These are phyloP conservation scores for Diaporthe ilicicola DNA, from an alignment of 2,329 filamentous ascomycete species.

Conservation along the genomic window DNA sequence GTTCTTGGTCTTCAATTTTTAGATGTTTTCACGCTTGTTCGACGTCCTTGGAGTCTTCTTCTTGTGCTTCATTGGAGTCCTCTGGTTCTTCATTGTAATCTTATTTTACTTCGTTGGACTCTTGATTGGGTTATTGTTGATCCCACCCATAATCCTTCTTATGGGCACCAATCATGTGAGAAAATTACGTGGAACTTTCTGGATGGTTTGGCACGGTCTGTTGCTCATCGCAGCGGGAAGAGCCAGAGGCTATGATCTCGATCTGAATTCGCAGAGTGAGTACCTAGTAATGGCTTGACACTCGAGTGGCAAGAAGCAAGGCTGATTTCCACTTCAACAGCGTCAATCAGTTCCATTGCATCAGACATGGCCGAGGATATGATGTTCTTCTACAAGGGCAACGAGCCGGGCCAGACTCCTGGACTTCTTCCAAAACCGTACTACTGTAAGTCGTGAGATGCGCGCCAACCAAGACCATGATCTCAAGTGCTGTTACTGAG, in stretches of 20 bases:
- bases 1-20: too few species aligned
- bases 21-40: background rate
- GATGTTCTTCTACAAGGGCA: slow-evolving; percentile 56
- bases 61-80: background rate
- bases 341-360: slow-evolving; percentile 58
- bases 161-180: background rate
- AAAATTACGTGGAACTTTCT: background rate
- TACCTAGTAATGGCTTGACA: background rate
- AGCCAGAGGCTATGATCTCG: slow-evolving; percentile 15
- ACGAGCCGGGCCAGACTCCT: slow-evolving; percentile 59
- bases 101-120: background rate
- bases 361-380: slow-evolving; percentile 62
- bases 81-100: too few species aligned
- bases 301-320: background rate
- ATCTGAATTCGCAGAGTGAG: slow-evolving; percentile 18
- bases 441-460: slow-evolving; percentile 55
- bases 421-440: slow-evolving; percentile 62
- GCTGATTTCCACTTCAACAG: slow-evolving; percentile 43
- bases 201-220: background rate
- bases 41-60: background rate
- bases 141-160: background rate
- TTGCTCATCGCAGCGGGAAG: background rate
- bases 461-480: background rate
- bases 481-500: background rate
- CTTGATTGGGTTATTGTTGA: too few species aligned